Base-by-base conservation (phyloP, 768 basidiomycete genomes). In the Lactarius evosmus region DNA sequence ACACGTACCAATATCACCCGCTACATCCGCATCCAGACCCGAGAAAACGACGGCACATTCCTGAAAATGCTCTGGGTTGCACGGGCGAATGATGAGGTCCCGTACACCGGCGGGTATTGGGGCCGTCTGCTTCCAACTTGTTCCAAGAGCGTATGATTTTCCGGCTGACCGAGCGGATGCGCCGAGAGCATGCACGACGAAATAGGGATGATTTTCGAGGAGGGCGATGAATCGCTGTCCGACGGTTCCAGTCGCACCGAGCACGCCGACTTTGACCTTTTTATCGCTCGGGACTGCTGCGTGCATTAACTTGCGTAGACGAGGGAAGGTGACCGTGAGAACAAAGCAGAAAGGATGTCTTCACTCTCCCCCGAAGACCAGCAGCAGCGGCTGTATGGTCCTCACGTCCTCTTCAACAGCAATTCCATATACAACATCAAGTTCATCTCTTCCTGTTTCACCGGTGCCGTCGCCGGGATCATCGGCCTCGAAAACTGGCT, bases 201-300 rank as follows among this genome's bases (percentile, higher is more conserved):
- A 98, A 85, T 89, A 98, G 0, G 96, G 95, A 73, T 99, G 97
- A 7, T 78, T 73, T 4, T 92, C 80, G 54, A 99, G 88, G 54
- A 98, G 85, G 56, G 85, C 82, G 75, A 98, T 90, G 75, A 98
- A 99, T 44, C 95, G 85, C 76, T 98, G 96, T 27, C 96, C 95
- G 55, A 98, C 96, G 53, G 93, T 97, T 62, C 96, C 93, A 0
- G 93, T 95, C 1, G 93, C 93, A 34, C 93, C 93, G 9, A 95
- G 80, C 53, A 95, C 78, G 64, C 91, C 93, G 63, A 95, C 90
- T 50, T 77, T 79, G 66, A 80, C 71, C 3, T 69, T 64, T 34
- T 69, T 61, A 44, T 53, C 58, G 58, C 69, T 69, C 12, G 63
- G 62, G 44, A 71, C 68, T 51, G 38, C 68, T 51, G 38, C 54